Conservation (phyloP, 257 asterid genomes). For the Solanum ossicruentum region DNA sequence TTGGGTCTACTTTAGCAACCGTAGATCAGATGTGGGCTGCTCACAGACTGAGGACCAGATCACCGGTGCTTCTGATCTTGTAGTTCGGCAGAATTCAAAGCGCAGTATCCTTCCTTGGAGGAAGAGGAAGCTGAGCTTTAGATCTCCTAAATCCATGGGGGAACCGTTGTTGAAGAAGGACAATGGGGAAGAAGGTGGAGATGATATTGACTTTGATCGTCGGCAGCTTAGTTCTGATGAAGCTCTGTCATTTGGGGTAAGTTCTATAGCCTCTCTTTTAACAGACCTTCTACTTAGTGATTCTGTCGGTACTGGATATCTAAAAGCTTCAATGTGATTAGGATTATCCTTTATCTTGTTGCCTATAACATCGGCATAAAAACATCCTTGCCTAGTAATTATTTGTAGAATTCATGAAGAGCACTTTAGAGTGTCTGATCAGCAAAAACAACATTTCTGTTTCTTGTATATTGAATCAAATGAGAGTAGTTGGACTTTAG, state of each 20-base stretch:
- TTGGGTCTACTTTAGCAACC: conserved; percentile 83
- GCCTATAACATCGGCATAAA: not conserved
- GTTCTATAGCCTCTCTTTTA: conserved; percentile 1
- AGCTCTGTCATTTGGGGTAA: conserved; percentile 62
- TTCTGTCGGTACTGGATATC: not conserved
- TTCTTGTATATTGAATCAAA: not conserved
- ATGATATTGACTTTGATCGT: conserved; percentile 87
- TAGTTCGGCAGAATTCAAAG: conserved; percentile 32
- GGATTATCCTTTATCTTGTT: not conserved
- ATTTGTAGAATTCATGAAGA: not conserved
- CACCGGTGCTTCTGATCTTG: conserved; percentile 29
- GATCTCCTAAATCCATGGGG: conserved; percentile 86
- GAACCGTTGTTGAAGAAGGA: conserved; percentile 90
- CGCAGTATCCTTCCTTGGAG: conserved; percentile 94
- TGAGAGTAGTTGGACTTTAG: not conserved
- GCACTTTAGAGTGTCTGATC: not conserved
- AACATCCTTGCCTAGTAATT: not conserved
- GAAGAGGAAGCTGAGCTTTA: conserved; percentile 78
- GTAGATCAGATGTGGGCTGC: conserved; percentile 64
- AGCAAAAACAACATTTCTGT: not conserved
- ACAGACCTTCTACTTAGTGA: not conserved
- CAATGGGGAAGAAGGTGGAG: conserved; percentile 96
- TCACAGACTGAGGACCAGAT: conserved; percentile 25
- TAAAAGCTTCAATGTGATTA: not conserved
- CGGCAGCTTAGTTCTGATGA: conserved; percentile 91